Evolutionary conservation across 371 early-diverging fungal species (phyloP).

Genomic region (Funneliformis caledonium): DNA sequence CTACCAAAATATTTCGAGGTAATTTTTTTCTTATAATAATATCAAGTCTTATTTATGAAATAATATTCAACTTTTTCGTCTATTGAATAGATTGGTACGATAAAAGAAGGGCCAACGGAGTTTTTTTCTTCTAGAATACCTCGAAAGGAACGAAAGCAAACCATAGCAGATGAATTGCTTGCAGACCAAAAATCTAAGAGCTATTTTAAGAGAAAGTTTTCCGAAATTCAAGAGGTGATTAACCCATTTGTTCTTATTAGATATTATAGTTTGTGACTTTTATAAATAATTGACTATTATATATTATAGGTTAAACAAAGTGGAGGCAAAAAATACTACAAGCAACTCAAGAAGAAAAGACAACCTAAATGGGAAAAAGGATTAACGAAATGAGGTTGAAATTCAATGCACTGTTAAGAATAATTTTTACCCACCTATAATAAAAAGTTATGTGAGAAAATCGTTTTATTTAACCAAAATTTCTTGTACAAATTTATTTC

Average conservation of each 20-base stretch:
- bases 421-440: no score
- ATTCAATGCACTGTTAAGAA: no score
- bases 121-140: constrained; percentile 84
- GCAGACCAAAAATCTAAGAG: constrained; percentile 70
- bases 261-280: not conserved
- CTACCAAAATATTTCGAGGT: constrained; percentile 92
- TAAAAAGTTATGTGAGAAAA: no score
- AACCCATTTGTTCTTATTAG: not conserved
- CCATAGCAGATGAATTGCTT: constrained; percentile 88
- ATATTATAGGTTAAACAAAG: constrained; percentile 30
- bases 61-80: not conserved
- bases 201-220: constrained; percentile 86
- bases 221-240: constrained; percentile 69
- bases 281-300: not conserved
- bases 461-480: no score
- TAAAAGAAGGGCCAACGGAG: constrained; percentile 89
- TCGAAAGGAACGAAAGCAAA: constrained; percentile 81
- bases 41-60: not conserved
- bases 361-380: constrained; percentile 32
- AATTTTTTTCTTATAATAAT: not conserved
- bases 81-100: constrained; percentile 80
- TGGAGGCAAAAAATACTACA: constrained; percentile 37
- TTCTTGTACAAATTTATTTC: no score
- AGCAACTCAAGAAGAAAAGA: constrained; percentile 11
- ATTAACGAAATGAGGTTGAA: not conserved